Percentiles rank a stretch among this genome's conserved stretches.
These are phyloP conservation scores for Neoconidiobolus thromboides DNA, from an alignment of 371 early-diverging fungal species.

Conservation along the genomic window DNA sequence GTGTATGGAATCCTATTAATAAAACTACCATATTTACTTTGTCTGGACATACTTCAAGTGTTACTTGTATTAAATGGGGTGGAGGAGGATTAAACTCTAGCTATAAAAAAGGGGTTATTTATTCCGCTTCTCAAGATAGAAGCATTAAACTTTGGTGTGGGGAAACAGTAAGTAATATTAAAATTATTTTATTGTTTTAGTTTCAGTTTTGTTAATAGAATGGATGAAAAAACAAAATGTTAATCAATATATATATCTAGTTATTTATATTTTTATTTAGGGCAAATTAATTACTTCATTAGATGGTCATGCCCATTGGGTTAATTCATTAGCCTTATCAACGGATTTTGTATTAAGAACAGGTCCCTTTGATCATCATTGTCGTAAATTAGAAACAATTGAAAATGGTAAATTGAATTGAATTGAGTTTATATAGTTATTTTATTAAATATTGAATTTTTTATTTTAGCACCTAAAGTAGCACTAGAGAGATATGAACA, in stretches of 20 bases:
- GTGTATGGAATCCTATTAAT: conserved; percentile 82
- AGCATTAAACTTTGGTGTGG: conserved; percentile 87
- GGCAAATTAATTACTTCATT: conserved; percentile 71
- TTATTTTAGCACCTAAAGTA: conserved; percentile 28
- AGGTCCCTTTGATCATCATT: conserved; percentile 77
- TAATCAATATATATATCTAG: background rate
- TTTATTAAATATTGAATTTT: background rate
- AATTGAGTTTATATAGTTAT: background rate
- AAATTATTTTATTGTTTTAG: too few species aligned
- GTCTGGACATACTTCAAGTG: conserved; percentile 75
- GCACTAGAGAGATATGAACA: conserved; percentile 65
- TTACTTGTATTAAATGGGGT: conserved; percentile 88
- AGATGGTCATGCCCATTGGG: conserved; percentile 84
- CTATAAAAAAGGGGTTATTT: conserved; percentile 53
- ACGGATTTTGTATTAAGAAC: conserved; percentile 79
- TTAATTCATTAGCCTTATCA: conserved; percentile 78
- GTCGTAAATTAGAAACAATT: conserved; percentile 27
- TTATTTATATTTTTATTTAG: conserved; percentile 9
- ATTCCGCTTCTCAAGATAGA: conserved; percentile 81
- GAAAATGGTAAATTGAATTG: conserved; percentile 28
- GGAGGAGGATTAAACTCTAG: conserved; percentile 20
- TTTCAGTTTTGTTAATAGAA: too few species aligned
- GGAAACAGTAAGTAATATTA: conserved; percentile 14
- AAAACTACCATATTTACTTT: conserved; percentile 60
- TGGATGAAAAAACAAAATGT: too few species aligned